Base-by-base conservation (phyloP, 2,329 filamentous ascomycete genomes). In the Colletotrichum zoysiae region DNA sequence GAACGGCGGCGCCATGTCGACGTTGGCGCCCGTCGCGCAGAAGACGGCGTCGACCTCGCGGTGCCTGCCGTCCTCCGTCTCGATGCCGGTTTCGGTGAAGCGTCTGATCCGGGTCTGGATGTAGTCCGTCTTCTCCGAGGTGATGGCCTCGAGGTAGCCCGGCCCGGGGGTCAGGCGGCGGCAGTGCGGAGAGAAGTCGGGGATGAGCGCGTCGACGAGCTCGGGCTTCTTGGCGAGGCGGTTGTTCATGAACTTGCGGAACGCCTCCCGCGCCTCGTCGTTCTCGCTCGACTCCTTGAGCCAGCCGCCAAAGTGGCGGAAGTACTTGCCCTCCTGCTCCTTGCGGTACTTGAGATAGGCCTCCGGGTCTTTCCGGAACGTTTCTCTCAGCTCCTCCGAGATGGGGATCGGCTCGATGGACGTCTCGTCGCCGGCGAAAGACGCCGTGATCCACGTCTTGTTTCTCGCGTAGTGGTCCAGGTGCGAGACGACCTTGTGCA, bases 21-120 rank as follows among this genome's bases (percentile, higher is more conserved):
- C 84, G 74, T 92, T 90, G 11, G 90, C 89, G 1, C 92, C 92
- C 0, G 92, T 94, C 1, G 90, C 89, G 75, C 90, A 93, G 74
- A 93, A 89, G 6, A 93, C 82, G 18, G 89, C 88, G 71, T 92
- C 91, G 0, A 91, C 89, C 20, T 88, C 84, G 3, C 89, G 81
- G 40, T 87, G 82, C 0, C 77, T 77, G 2, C 90, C 90, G 74
- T 92, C 90, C 0, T 78, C 80, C 0, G 89, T 91, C 74, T 89
- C 85, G 57, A 93, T 90, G 0, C 89, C 89, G 0, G 83, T 88
- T 48, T 82, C 81, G 0, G 88, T 91, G 73, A 93, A 89, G 0
- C 85, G 82, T 23, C 83, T 82, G 76, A 92, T 92, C 0, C 79
- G 84, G 0, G 84, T 85, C 44, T 84, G 84, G 75, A 92, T 88